A percentile compares a stretch with the other conserved stretches of the same genome.
These are phyloP conservation scores for Umbelopsis vinacea DNA, from an alignment of 192 early-diverging fungal species.

Conservation along the genomic window DNA sequence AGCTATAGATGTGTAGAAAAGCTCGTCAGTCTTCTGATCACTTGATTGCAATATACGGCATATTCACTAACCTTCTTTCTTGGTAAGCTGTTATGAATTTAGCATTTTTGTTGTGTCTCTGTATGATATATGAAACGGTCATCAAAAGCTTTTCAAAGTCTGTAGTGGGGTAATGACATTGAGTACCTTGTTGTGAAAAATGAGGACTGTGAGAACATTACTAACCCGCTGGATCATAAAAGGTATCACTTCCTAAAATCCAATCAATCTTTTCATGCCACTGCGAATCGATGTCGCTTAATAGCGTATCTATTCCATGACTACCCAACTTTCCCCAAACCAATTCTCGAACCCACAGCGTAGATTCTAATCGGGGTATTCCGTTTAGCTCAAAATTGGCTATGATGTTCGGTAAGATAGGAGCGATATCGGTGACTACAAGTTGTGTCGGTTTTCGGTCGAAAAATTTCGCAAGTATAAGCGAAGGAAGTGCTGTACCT, in stretches of 20 bases:
- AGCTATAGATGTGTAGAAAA: constrained; percentile 30
- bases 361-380: constrained; percentile 15
- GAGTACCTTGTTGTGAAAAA: not conserved
- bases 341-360: constrained; percentile 47
- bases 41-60: no score
- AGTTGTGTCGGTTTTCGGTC: constrained; percentile 19
- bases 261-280: constrained; percentile 43
- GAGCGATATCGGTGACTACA: constrained; percentile 47
- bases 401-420: constrained; percentile 46
- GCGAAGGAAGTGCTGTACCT: constrained; percentile 69
- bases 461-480: constrained; percentile 51
- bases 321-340: constrained; percentile 52
- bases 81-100: constrained; percentile 77
- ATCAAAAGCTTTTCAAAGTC: constrained; percentile 71
- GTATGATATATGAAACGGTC: constrained; percentile 63
- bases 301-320: constrained; percentile 44
- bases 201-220: not conserved
- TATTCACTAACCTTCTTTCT: constrained; percentile 49
- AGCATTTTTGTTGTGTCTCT: constrained; percentile 52
- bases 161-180: constrained; percentile 19
- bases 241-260: constrained; percentile 61
- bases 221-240: constrained; percentile 60
- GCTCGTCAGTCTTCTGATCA: no score
- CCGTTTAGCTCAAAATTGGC: constrained; percentile 39
- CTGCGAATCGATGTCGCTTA: constrained; percentile 29